Evolutionary conservation across 2,329 filamentous ascomycete genomes (phyloP).

Genomic region (Colletotrichum phormii): DNA sequence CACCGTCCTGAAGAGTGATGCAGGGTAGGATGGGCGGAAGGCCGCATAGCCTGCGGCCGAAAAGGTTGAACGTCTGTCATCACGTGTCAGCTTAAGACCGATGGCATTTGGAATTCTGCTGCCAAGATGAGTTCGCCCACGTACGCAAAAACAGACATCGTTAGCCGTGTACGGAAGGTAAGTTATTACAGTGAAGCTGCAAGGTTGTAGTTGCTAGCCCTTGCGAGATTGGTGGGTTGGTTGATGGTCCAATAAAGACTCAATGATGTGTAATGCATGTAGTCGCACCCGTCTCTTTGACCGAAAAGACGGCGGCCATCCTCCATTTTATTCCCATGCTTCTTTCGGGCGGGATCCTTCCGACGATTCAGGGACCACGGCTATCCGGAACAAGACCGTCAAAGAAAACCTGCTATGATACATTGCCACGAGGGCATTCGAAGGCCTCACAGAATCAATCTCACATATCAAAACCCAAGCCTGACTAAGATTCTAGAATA

Average conservation of each 20-base stretch:
- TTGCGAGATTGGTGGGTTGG: background rate
- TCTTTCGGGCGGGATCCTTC: background rate
- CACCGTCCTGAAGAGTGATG: constrained; percentile 63
- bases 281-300: background rate
- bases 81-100: constrained; percentile 12
- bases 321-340: constrained; percentile 8
- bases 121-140: constrained; percentile 29
- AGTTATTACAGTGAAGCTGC: background rate
- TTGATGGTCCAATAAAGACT: constrained; percentile 1
- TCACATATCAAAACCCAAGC: background rate
- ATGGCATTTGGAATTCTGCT: background rate
- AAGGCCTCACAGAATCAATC: background rate
- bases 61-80: constrained; percentile 64
- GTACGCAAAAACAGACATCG: constrained; percentile 64
- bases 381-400: background rate
- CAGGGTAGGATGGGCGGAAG: constrained; percentile 70
- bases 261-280: constrained; percentile 1
- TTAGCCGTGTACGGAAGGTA: background rate
- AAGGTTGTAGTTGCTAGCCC: background rate
- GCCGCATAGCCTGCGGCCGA: constrained; percentile 68
- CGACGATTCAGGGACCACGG: background rate
- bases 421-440: background rate
- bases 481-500: background rate
- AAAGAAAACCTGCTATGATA: background rate
- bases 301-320: background rate